Percentiles rank a stretch among this genome's conserved stretches.
Evolutionary conservation across 768 basidiomycete species (phyloP).

Genomic region (Myochromella boudieri): DNA sequence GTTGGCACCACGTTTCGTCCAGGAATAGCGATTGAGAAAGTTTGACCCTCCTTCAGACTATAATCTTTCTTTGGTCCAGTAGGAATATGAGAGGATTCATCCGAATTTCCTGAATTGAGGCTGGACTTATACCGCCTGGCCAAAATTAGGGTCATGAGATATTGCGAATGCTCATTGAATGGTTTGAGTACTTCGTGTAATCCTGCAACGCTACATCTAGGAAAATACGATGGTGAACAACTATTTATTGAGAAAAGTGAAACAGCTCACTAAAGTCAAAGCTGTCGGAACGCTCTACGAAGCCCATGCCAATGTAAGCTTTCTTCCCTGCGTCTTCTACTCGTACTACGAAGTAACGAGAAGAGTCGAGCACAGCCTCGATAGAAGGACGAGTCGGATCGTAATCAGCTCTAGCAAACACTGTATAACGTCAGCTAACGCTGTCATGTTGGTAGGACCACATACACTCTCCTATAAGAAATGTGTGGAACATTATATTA

Average conservation of each 20-base stretch:
- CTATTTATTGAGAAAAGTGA: constrained; percentile 5
- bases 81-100: constrained; percentile 67
- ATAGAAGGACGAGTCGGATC: constrained; percentile 77
- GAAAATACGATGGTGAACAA: constrained; percentile 3
- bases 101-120: constrained; percentile 48
- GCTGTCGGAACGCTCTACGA: constrained; percentile 82
- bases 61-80: constrained; percentile 90
- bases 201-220: constrained; percentile 84
- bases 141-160: constrained; percentile 12
- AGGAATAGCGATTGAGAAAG: constrained; percentile 89
- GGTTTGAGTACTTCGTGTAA: constrained; percentile 64
- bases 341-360: constrained; percentile 90
- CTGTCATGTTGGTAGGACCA: constrained; percentile 11
- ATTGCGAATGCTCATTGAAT: not conserved
- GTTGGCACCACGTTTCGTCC: constrained; percentile 56
- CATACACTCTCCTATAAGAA: constrained; percentile 65
- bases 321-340: constrained; percentile 87
- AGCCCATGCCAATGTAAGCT: constrained; percentile 94
- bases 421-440: constrained; percentile 37
- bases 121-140: constrained; percentile 67
- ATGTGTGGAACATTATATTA: constrained; percentile 8
- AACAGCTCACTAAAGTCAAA: constrained; percentile 83
- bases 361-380: constrained; percentile 95
- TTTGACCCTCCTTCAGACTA: constrained; percentile 91
- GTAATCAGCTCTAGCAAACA: constrained; percentile 87